These are phyloP conservation scores for Strobilomyces dryophilus DNA, from an alignment of 768 basidiomycete species.

Conservation along the genomic window DNA sequence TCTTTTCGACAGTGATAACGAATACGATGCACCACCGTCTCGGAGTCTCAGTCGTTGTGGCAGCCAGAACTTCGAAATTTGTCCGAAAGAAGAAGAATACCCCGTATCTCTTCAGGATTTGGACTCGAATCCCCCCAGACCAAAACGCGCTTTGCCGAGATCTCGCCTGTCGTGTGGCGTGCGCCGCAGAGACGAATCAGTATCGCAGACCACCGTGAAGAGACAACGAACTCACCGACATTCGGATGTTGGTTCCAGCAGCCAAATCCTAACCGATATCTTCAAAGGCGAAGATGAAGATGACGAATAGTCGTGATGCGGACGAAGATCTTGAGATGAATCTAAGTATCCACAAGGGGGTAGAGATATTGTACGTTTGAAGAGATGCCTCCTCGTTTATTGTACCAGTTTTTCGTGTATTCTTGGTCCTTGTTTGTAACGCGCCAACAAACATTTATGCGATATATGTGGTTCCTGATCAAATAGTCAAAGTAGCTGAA, in stretches of 20 bases:
- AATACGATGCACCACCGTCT: neutral
- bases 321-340: neutral
- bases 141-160: constrained; percentile 29
- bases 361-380: neutral
- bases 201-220: constrained; percentile 11
- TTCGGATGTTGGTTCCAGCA: constrained; percentile 14
- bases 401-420: constrained; percentile 4
- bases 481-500: neutral
- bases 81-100: constrained; percentile 22
- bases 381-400: neutral
- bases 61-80: constrained; percentile 10
- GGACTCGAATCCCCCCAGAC: constrained; percentile 8
- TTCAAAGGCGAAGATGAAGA: constrained; percentile 17
- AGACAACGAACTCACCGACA: constrained; percentile 23
- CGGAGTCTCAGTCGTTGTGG: constrained; percentile 4
- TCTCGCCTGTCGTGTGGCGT: constrained; percentile 9
- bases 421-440: neutral
- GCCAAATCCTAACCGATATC: neutral
- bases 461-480: neutral
- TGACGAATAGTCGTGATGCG: constrained; percentile 2
- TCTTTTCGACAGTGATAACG: constrained; percentile 4
- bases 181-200: constrained; percentile 4
- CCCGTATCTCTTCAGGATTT: constrained; percentile 13
- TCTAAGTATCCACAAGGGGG: neutral
- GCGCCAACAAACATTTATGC: neutral